A percentile compares a stretch with the other conserved stretches of the same genome.
phyloP scores from a whole-genome alignment of 2,329 filamentous ascomycete species.

The Trichoderma sp. region DNA sequence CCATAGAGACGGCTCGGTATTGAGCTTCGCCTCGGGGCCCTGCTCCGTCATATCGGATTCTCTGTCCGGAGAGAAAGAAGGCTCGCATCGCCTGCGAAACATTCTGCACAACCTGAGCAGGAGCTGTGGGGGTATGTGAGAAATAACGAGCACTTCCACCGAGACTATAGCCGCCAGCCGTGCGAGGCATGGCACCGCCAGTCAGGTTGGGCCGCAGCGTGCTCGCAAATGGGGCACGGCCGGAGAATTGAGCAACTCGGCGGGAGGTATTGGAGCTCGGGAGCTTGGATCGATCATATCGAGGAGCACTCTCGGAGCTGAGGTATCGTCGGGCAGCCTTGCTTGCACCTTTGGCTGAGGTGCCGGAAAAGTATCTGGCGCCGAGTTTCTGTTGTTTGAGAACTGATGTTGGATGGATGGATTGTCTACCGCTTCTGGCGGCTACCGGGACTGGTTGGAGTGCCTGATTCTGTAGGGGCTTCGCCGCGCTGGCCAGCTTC shows the following conservation, averaged over 20 bases:
- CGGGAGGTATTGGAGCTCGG: slow-evolving; percentile 52
- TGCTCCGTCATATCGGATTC: slow-evolving; percentile 81
- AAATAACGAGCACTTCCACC: slow-evolving; percentile 81
- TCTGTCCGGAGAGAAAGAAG: slow-evolving; percentile 89
- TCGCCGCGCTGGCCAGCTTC: slow-evolving; percentile 49
- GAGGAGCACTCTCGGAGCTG: slow-evolving; percentile 43
- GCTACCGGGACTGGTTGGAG: slow-evolving; percentile 46
- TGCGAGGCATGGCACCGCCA: slow-evolving; percentile 79
- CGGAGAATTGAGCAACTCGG: slow-evolving; percentile 62
- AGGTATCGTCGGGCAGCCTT: slow-evolving; percentile 54
- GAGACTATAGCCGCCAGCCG: slow-evolving; percentile 83
- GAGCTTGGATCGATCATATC: slow-evolving; percentile 52
- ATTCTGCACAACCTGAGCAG: slow-evolving; percentile 89
- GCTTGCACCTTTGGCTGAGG: slow-evolving; percentile 46
- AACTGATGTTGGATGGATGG: slow-evolving; percentile 52
- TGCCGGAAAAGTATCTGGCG: slow-evolving; percentile 52
- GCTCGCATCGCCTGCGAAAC: slow-evolving; percentile 92
- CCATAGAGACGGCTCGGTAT: slow-evolving; percentile 73
- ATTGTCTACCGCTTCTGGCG: slow-evolving; percentile 49
- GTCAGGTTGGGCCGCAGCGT: slow-evolving; percentile 90
- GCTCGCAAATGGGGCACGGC: slow-evolving; percentile 81
- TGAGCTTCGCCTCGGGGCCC: slow-evolving; percentile 72
- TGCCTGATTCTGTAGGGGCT: slow-evolving; percentile 48
- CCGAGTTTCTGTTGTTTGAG: slow-evolving; percentile 51
- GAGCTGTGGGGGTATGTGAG: slow-evolving; percentile 80